Evolutionary conservation across 1,284 basidiomycete species (phyloP).

Genomic region (Leccinum insolens): DNA sequence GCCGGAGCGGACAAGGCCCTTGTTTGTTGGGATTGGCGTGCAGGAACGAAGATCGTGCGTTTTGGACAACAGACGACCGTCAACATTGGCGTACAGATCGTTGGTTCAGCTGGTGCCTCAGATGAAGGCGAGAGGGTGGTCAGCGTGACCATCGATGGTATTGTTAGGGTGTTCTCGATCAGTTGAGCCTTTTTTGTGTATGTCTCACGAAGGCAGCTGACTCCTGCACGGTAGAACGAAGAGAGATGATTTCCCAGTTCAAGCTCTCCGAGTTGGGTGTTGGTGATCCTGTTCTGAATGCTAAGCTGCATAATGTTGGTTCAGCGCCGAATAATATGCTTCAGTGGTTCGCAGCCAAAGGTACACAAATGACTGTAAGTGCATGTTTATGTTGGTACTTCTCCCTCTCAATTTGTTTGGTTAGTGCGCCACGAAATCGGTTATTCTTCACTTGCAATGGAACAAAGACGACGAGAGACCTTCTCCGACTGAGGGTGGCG

Average conservation of each 20-base stretch:
- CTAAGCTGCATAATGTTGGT: conserved; percentile 75
- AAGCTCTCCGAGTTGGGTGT: conserved; percentile 81
- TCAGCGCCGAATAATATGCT: conserved; percentile 81
- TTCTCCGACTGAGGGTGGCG: conserved; percentile 20
- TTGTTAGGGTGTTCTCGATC: conserved; percentile 90
- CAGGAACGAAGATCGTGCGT: conserved; percentile 84
- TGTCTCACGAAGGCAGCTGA: conserved; percentile 9
- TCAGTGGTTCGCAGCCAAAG: conserved; percentile 92
- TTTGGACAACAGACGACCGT: conserved; percentile 94
- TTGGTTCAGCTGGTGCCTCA: conserved; percentile 48
- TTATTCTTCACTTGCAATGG: conserved; percentile 89
- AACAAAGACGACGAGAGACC: conserved; percentile 56
- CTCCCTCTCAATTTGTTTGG: not conserved
- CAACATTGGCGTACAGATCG: conserved; percentile 87
- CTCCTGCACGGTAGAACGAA: conserved; percentile 45
- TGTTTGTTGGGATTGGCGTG: conserved; percentile 90
- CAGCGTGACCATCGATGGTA: conserved; percentile 89
- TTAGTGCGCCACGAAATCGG: conserved; percentile 86
- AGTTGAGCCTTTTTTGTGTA: conserved; percentile 46
- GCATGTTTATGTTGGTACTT: not conserved
- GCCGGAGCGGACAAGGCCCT: conserved; percentile 88
- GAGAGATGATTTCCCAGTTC: conserved; percentile 92
- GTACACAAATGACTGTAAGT: conserved; percentile 84
- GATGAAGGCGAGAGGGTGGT: conserved; percentile 79
- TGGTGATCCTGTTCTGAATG: conserved; percentile 61